Evolutionary conservation across 805 yeast genomes (phyloP).

Genomic region (Kazachstania psychrophila): DNA sequence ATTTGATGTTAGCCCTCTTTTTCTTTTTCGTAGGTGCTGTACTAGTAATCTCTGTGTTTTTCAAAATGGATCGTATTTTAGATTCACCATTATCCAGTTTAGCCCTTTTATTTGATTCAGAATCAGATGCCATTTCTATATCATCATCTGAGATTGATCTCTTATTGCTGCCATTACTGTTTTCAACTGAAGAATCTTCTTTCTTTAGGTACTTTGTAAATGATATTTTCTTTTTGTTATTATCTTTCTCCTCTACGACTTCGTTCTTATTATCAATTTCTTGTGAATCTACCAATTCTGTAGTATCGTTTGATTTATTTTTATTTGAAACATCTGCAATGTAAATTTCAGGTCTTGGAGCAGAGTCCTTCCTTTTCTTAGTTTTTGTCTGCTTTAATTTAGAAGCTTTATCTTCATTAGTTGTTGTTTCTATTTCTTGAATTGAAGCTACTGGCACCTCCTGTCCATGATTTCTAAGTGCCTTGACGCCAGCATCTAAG

Average conservation of each 20-base stretch:
- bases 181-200: slow-evolving; percentile 15
- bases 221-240: slow-evolving; percentile 28
- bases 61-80: slow-evolving; percentile 18
- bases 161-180: slow-evolving; percentile 7
- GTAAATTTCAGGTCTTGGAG: slow-evolving; percentile 5
- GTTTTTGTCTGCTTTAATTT: neutral
- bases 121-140: neutral
- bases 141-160: slow-evolving; percentile 7
- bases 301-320: too few species aligned
- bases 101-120: neutral
- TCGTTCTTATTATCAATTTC: neutral
- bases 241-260: slow-evolving; percentile 10
- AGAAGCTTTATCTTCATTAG: neutral
- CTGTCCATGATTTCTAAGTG: neutral
- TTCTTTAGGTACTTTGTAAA: slow-evolving; percentile 28
- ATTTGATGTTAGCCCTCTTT: slow-evolving; percentile 13
- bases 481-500: neutral
- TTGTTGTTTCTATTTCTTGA: too few species aligned
- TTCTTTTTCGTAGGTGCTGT: neutral
- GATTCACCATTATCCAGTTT: neutral
- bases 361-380: neutral
- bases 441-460: too few species aligned
- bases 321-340: slow-evolving; percentile 8
- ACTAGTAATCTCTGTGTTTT: slow-evolving; percentile 2
- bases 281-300: too few species aligned